These are phyloP conservation scores for Candida lessepsii DNA, from an alignment of 805 yeast species.

Conservation along the genomic window DNA sequence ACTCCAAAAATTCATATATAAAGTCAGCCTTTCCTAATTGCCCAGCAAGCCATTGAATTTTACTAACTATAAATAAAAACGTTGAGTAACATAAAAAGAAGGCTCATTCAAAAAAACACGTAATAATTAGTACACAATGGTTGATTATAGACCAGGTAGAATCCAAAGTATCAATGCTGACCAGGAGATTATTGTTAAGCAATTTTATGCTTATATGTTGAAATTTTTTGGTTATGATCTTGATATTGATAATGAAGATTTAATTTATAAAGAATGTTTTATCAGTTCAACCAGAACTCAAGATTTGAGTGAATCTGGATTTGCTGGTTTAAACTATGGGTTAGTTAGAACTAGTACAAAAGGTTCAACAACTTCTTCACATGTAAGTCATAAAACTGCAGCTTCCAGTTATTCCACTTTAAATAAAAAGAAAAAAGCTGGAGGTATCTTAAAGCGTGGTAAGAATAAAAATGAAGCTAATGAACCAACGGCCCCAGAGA, in stretches of 20 bases:
- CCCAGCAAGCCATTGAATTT: background rate
- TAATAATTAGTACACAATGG: slow-evolving; percentile 5
- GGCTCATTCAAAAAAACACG: background rate
- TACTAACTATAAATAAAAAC: too few relatives aligned
- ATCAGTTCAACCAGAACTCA: slow-evolving; percentile 26
- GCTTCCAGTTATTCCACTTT: slow-evolving; percentile 18
- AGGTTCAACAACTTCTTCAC: slow-evolving; percentile 24
- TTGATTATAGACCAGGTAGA: slow-evolving; percentile 35
- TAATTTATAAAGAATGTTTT: slow-evolving; percentile 28
- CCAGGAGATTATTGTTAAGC: slow-evolving; percentile 64
- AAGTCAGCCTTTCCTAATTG: slow-evolving; percentile 1
- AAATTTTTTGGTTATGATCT: slow-evolving; percentile 55
- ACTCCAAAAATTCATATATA: slow-evolving; percentile 5
- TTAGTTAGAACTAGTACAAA: slow-evolving; percentile 24
- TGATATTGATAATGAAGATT: slow-evolving; percentile 26
- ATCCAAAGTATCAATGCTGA: slow-evolving; percentile 43
- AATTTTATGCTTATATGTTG: slow-evolving; percentile 65
- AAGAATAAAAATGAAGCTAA: slow-evolving; percentile 9
- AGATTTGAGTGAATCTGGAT: slow-evolving; percentile 16
- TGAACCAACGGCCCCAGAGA: slow-evolving; percentile 17
- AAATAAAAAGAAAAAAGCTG: slow-evolving; percentile 30
- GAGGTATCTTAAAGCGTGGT: slow-evolving; percentile 13
- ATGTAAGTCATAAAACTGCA: slow-evolving; percentile 26
- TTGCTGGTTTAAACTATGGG: slow-evolving; percentile 16
- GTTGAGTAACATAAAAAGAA: too few relatives aligned